Conservation (phyloP, 495 filamentous ascomycete species). For the Letharia lupina region DNA sequence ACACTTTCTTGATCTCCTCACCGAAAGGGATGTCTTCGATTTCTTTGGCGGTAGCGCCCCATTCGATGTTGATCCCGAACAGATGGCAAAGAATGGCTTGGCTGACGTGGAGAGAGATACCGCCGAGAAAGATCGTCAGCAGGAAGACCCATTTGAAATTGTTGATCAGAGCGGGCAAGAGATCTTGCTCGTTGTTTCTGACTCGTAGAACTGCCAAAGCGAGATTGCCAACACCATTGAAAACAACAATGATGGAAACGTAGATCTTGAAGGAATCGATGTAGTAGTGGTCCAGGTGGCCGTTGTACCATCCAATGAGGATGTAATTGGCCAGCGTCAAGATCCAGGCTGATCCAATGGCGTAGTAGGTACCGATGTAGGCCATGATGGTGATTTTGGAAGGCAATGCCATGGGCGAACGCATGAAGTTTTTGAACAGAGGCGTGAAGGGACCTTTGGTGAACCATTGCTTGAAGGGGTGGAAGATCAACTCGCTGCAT, state of each 20-base stretch:
- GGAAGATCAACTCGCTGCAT: conserved; percentile 76
- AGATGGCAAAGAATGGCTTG: conserved; percentile 41
- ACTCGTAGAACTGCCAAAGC: conserved; percentile 40
- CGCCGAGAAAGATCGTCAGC: conserved; percentile 41
- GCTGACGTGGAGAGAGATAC: conserved; percentile 38
- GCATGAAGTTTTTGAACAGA: conserved; percentile 62
- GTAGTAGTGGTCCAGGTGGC: conserved; percentile 40
- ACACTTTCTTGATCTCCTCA: conserved; percentile 48
- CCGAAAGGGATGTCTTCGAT: conserved; percentile 52
- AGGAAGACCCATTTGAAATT: conserved; percentile 43
- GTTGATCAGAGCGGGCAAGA: conserved; percentile 28
- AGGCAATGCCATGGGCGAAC: conserved; percentile 64
- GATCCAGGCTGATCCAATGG: conserved; percentile 70
- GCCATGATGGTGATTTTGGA: conserved; percentile 75
- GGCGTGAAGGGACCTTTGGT: conserved; percentile 59
- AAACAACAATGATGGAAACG: conserved; percentile 42
- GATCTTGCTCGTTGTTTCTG: conserved; percentile 32
- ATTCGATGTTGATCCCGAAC: conserved; percentile 40
- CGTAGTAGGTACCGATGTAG: conserved; percentile 84
- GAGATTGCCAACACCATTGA: conserved; percentile 39
- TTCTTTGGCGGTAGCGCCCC: conserved; percentile 50
- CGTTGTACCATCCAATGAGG: conserved; percentile 51
- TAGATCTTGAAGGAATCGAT: conserved; percentile 42
- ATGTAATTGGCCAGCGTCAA: conserved; percentile 73
- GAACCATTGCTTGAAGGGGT: conserved; percentile 46